phyloP scores from a whole-genome alignment of 192 early-diverging fungal species.

The Backusella liffmaniae region DNA sequence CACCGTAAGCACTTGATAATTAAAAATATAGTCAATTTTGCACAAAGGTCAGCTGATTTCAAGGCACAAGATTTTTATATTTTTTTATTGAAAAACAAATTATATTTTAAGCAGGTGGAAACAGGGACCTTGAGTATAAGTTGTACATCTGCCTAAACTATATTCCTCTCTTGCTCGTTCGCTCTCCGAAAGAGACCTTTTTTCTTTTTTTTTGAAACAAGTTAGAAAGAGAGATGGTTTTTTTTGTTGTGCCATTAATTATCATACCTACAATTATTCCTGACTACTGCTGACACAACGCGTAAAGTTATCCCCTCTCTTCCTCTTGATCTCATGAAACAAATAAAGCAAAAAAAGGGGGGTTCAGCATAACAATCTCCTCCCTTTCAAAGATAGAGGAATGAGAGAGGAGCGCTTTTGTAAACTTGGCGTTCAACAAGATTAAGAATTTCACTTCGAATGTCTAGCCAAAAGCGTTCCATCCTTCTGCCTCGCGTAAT shows the following conservation, averaged over 20 bases:
- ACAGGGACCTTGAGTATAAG: conserved; percentile 7
- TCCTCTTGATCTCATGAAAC: not conserved
- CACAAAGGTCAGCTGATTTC: not conserved
- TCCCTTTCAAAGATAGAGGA: not conserved
- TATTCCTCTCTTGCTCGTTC: not conserved
- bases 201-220: not conserved
- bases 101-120: not conserved
- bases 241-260: not conserved
- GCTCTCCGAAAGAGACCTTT: not conserved
- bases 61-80: not conserved
- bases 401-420: conserved; percentile 8
- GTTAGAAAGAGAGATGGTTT: not conserved
- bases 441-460: conserved; percentile 1
- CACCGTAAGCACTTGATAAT: no score
- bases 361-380: not conserved
- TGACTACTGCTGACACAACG: not conserved
- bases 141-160: not conserved
- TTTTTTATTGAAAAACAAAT: not conserved
- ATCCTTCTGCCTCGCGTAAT: not conserved
- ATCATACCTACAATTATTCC: not conserved
- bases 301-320: not conserved
- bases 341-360: not conserved
- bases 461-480: conserved; percentile 6
- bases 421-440: not conserved
- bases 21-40: not conserved